These are phyloP conservation scores for Lactarius sanguifluus DNA, from an alignment of 768 basidiomycete genomes.

Conservation along the genomic window DNA sequence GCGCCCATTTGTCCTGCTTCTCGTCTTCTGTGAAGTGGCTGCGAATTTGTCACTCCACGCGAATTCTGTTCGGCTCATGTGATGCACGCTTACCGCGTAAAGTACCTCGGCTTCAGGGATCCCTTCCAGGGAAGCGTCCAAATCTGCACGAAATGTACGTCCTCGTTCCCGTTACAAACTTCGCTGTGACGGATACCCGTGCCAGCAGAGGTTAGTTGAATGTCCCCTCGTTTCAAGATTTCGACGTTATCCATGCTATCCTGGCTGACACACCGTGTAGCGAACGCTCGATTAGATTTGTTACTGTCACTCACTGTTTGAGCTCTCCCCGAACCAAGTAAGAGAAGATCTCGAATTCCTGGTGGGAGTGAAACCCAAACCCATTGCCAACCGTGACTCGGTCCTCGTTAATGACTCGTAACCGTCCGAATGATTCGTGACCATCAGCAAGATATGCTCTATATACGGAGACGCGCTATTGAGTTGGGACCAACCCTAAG, in stretches of 20 bases:
- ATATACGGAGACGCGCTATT: background rate
- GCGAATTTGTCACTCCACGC: conserved; percentile 2
- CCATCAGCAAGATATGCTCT: conserved; percentile 55
- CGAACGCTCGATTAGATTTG: background rate
- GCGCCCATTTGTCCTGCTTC: conserved; percentile 46
- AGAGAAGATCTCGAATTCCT: conserved; percentile 89
- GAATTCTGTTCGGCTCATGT: background rate
- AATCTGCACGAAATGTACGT: conserved; percentile 66
- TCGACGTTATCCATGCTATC: conserved; percentile 94
- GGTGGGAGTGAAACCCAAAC: conserved; percentile 82
- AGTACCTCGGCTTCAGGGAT: conserved; percentile 74
- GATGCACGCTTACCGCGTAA: conserved; percentile 54
- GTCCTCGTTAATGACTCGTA: conserved; percentile 93
- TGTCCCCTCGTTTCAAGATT: conserved; percentile 80
- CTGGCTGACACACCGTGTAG: conserved; percentile 47
- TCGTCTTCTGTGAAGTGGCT: conserved; percentile 60
- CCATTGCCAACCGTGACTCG: conserved; percentile 75
- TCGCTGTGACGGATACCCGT: conserved; percentile 89
- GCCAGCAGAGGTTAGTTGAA: conserved; percentile 91
- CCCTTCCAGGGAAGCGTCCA: conserved; percentile 55
- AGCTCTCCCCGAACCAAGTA: conserved; percentile 79
- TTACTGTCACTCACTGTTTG: conserved; percentile 61
- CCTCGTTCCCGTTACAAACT: conserved; percentile 49
- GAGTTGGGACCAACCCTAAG: background rate
- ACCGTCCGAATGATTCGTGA: conserved; percentile 63